Evolutionary conservation across 2,329 filamentous ascomycete species (phyloP), one percentile per base, ranked within the genome.

Genomic region (Gaeumannomyces sp.): DNA sequence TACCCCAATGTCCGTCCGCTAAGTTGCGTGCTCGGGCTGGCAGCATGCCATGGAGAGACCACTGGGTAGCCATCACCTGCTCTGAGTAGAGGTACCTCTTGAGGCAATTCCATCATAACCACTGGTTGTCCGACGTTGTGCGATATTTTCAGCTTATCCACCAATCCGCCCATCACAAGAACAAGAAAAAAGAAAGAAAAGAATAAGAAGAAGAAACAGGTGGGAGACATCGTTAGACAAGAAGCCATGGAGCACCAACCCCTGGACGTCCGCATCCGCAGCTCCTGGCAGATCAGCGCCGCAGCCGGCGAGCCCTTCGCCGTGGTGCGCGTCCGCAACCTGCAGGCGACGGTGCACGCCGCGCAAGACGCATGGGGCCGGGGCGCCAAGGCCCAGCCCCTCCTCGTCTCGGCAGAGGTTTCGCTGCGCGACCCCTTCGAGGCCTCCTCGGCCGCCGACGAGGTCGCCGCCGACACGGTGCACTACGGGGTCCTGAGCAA

Each of bases 401-500:
- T 86, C 13, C 72, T 84, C 8, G 70, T 92, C 11, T 88, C 86
- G 5, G 82, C 85, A 45, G 80, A 82, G 27, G 79, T 92, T 4
- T 81, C 79, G 3, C 81, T 92, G 66, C 73, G 76, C 19, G 72
- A 76, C 10, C 74, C 81, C 0, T 92, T 92, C 71, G 77, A 77
- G 61, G 79, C 81, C 0, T 85, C 88, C 1, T 85, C 87, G 0
- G 71, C 79, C 1, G 74, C 75, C 5, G 90, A 93, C 76, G 77
- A 77, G 11, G 82, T 93, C 45, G 83, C 85, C 60, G 75, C 76
- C n/a, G 89, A 89, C 72, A 93, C 90, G 2, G 85, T 92, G 29
- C 89, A 93, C 76, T 93, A 93, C 71, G 90, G 90, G 2, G 81
- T 78, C 13, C 79, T 93, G 19, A 88, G 86, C 77, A 92, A 92